These are phyloP conservation scores for Cyclotella baltica DNA, from an alignment of 108 stramenopile genomes.

Conservation along the genomic window DNA sequence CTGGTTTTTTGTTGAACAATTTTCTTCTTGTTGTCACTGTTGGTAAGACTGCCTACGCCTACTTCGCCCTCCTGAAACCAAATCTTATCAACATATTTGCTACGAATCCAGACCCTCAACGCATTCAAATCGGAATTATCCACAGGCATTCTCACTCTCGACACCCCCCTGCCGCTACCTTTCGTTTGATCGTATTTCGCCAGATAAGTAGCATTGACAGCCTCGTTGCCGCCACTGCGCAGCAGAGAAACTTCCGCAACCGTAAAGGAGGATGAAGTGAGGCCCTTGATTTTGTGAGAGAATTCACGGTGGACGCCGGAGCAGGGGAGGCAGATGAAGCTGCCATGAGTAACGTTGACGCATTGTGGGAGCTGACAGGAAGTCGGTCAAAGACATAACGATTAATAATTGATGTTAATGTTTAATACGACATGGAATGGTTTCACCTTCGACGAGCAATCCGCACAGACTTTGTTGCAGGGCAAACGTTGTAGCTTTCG, in stretches of 20 bases:
- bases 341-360: conserved; percentile 78
- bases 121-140: conserved; percentile 70
- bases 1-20: not conserved
- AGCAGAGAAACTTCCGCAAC: conserved; percentile 66
- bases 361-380: conserved; percentile 60
- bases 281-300: conserved; percentile 79
- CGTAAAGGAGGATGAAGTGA: conserved; percentile 84
- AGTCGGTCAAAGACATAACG: not conserved
- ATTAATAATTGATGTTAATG: too few species aligned
- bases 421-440: not conserved
- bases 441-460: conserved; percentile 69
- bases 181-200: conserved; percentile 60
- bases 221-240: conserved; percentile 66
- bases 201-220: conserved; percentile 73
- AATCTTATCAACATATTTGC: conserved; percentile 75
- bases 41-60: conserved; percentile 6
- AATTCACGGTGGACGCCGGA: conserved; percentile 85
- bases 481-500: conserved; percentile 63
- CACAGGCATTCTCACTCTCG: conserved; percentile 55
- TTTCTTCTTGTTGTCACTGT: not conserved
- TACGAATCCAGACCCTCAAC: conserved; percentile 75
- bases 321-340: conserved; percentile 83
- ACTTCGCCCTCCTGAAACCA: conserved; percentile 55
- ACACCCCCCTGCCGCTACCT: conserved; percentile 27
- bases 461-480: conserved; percentile 82